These are phyloP conservation scores for Agrocybe pediades DNA, from an alignment of 768 basidiomycete species.

Conservation along the genomic window DNA sequence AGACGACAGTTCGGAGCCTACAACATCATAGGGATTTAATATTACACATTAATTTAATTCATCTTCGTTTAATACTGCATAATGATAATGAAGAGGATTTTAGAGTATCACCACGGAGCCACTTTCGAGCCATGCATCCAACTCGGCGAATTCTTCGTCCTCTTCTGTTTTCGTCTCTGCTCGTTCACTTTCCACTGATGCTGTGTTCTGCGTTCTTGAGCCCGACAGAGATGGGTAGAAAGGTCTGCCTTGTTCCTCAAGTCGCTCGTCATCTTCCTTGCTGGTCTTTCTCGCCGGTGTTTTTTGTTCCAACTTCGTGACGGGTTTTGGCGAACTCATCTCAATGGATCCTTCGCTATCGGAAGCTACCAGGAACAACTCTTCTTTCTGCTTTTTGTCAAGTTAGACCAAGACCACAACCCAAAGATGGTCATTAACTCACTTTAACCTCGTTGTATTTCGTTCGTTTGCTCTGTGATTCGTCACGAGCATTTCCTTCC, in stretches of 20 bases:
- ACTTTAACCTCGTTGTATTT: neutral
- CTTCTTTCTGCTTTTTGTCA: neutral
- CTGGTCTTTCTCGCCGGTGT: neutral
- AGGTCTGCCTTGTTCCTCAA: neutral
- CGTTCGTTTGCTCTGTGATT: neutral
- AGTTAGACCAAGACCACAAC: neutral
- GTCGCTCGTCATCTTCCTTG: too few relatives aligned
- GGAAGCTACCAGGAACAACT: constrained; percentile 21
- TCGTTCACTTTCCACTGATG: neutral
- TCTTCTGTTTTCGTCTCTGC: neutral
- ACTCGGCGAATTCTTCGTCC: constrained; percentile 60
- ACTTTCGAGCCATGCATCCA: constrained; percentile 71
- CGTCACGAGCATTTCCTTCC: neutral
- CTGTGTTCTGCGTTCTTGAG: neutral
- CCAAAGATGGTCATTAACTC: too few relatives aligned
- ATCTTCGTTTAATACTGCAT: constrained; percentile 4
- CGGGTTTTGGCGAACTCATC: constrained; percentile 9
- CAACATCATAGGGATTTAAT: neutral
- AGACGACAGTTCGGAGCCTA: constrained; percentile 15
- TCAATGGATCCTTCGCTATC: constrained; percentile 20
- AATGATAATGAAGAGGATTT: neutral
- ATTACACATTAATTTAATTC: constrained; percentile 8
- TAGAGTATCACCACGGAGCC: constrained; percentile 55
- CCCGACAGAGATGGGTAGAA: neutral
- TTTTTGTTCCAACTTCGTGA: neutral